phyloP scores from a whole-genome alignment of 2,329 filamentous ascomycete genomes.

The Cercospora citrullina region DNA sequence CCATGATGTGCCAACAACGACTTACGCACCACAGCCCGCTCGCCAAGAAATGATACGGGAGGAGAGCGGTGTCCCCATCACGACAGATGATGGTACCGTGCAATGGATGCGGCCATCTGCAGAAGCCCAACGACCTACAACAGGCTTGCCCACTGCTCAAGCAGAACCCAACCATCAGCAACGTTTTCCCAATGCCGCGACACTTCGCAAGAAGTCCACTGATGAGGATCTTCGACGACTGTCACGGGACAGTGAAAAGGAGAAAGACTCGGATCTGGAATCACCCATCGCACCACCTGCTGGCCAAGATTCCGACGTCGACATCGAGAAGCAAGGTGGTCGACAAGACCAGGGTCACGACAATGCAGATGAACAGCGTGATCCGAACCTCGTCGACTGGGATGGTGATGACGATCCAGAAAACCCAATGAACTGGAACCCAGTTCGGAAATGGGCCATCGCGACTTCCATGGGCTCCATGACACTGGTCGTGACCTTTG shows the following conservation, averaged over 20 bases:
- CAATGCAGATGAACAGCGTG: constrained; percentile 17
- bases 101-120: too few relatives aligned
- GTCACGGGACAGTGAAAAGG: constrained; percentile 7
- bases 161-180: not conserved
- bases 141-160: not conserved
- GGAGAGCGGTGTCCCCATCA: constrained; percentile 8
- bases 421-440: constrained; percentile 28
- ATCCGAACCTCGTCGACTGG: constrained; percentile 31
- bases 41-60: constrained; percentile 7
- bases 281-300: not conserved
- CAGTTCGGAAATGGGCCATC: constrained; percentile 30
- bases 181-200: not conserved
- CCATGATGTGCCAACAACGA: constrained; percentile 1
- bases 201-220: not conserved
- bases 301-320: not conserved
- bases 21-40: not conserved
- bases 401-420: constrained; percentile 27
- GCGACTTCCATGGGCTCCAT: constrained; percentile 29
- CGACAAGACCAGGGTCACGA: constrained; percentile 9
- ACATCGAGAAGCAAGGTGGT: constrained; percentile 22
- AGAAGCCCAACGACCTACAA: too few relatives aligned
- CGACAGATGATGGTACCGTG: not conserved
- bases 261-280: constrained; percentile 16
- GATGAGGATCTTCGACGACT: constrained; percentile 2
- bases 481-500: constrained; percentile 52